These are phyloP conservation scores for Cryphonectria nitschkei DNA, from an alignment of 2,329 filamentous ascomycete genomes.

Conservation along the genomic window DNA sequence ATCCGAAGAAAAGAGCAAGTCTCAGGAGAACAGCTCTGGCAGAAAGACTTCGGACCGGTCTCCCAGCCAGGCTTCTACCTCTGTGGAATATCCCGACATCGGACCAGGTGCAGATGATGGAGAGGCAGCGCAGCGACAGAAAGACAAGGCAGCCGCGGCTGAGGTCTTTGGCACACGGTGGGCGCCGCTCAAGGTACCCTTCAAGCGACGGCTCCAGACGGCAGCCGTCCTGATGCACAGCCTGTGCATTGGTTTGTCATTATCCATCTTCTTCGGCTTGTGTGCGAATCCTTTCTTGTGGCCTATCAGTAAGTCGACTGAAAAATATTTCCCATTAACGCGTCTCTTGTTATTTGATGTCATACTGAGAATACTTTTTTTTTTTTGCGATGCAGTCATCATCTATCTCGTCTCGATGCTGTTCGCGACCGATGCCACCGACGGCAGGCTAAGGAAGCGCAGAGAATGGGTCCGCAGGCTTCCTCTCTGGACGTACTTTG, in stretches of 20 bases:
- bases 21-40: neutral
- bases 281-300: constrained; percentile 91
- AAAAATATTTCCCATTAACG: too few species aligned
- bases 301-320: constrained; percentile 57
- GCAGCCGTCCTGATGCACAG: constrained; percentile 77
- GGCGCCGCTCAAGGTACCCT: constrained; percentile 77
- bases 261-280: constrained; percentile 86
- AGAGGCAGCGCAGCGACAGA: constrained; percentile 18
- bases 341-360: too few species aligned
- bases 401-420: constrained; percentile 84
- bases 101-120: constrained; percentile 15
- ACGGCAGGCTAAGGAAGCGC: constrained; percentile 75
- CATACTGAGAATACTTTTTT: neutral
- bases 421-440: constrained; percentile 75
- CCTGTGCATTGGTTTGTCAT: constrained; percentile 68
- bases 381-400: constrained; percentile 43
- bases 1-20: constrained; percentile 4
- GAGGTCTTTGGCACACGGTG: constrained; percentile 68
- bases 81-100: constrained; percentile 28
- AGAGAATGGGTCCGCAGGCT: constrained; percentile 74
- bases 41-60: neutral
- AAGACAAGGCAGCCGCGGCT: constrained; percentile 19
- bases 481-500: constrained; percentile 85
- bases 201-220: constrained; percentile 75
- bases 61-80: constrained; percentile 24